Evolutionary conservation across 108 stramenopile genomes (phyloP).

Genomic region (Schizochytrium sp.): DNA sequence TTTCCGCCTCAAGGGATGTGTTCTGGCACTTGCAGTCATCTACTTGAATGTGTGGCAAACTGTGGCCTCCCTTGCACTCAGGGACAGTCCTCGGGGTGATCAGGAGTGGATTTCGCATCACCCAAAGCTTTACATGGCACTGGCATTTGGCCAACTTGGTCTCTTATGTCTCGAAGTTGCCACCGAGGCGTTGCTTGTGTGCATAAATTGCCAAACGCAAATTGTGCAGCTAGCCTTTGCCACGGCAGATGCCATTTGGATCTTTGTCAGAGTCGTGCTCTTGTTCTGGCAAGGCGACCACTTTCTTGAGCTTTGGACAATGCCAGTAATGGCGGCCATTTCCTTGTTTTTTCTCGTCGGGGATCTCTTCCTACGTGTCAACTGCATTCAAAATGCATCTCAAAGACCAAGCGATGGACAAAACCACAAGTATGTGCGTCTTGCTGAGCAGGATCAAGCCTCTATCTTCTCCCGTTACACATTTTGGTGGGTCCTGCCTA

Average conservation of each 20-base stretch:
- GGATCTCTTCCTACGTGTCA: background rate
- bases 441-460: conserved; percentile 46
- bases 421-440: background rate
- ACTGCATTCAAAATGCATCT: background rate
- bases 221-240: background rate
- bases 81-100: background rate
- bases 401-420: background rate
- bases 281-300: background rate
- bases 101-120: background rate
- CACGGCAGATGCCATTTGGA: background rate
- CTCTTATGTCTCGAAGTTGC: background rate
- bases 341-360: background rate
- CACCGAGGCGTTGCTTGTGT: background rate
- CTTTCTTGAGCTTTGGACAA: background rate
- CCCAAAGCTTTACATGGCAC: background rate
- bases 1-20: background rate
- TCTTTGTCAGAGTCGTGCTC: background rate
- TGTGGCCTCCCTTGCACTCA: background rate
- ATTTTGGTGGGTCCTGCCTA: conserved; percentile 60
- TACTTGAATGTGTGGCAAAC: conserved; percentile 15
- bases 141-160: background rate
- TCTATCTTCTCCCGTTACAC: conserved; percentile 10
- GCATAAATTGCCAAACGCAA: background rate
- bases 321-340: background rate
- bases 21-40: conserved; percentile 11